phyloP scores from a whole-genome alignment of 768 basidiomycete genomes.

The Sarcodon aspratus region DNA sequence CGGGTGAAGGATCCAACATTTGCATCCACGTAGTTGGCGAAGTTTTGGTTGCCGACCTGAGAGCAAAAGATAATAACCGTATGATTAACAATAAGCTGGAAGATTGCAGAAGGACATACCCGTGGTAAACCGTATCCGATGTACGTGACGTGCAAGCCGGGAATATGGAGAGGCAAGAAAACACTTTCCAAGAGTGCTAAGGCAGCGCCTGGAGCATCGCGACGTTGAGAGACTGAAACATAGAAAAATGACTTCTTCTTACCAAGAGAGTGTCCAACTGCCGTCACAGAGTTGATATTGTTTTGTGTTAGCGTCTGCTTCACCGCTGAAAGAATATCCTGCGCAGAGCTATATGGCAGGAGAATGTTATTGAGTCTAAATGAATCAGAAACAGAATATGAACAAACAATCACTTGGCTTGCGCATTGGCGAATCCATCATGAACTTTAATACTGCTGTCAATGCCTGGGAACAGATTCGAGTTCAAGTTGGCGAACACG shows the following conservation, averaged over 20 bases:
- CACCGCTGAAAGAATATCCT: constrained; percentile 32
- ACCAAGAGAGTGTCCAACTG: constrained; percentile 34
- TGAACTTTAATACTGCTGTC: constrained; percentile 30
- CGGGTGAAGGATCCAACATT: constrained; percentile 32
- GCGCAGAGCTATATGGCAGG: constrained; percentile 21
- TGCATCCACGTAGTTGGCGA: constrained; percentile 44
- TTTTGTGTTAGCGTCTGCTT: constrained; percentile 24
- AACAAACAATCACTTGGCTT: constrained; percentile 25
- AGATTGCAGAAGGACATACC: constrained; percentile 7
- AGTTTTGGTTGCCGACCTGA: constrained; percentile 46
- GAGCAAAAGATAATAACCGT: constrained; percentile 5
- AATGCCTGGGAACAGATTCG: constrained; percentile 39
- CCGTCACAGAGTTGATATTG: constrained; percentile 24
- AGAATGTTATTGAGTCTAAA: background rate
- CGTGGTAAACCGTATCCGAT: constrained; percentile 21
- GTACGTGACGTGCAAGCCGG: constrained; percentile 16
- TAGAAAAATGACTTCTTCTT: no score
- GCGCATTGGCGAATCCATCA: constrained; percentile 32
- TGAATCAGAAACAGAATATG: no score
- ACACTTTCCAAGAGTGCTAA: constrained; percentile 39
- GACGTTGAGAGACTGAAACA: no score
- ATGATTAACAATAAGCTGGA: background rate
- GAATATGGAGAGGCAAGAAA: constrained; percentile 38
- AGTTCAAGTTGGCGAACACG: constrained; percentile 19
- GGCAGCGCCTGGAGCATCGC: constrained; percentile 36